Evolutionary conservation across 805 yeast genomes (phyloP).

Genomic region (Teunomyces funiuensis): DNA sequence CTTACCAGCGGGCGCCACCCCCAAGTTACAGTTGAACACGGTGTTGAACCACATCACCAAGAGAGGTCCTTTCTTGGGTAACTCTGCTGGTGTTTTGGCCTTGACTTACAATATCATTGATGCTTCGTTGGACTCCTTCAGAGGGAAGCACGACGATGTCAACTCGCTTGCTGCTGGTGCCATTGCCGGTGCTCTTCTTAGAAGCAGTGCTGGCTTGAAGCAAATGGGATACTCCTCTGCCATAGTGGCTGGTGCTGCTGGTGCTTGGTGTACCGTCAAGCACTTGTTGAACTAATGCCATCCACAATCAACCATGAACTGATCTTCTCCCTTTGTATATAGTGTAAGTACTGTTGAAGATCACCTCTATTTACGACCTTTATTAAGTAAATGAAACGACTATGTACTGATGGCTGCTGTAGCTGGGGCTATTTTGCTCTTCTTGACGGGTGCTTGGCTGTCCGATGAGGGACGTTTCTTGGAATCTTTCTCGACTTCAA

Average conservation of each 20-base stretch:
- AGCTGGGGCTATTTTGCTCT: neutral
- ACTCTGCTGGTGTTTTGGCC: slow-evolving; percentile 92
- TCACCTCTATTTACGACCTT: slow-evolving; percentile 4
- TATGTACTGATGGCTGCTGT: neutral
- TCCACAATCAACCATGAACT: neutral
- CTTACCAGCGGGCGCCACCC: slow-evolving; percentile 73
- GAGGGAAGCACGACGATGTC: slow-evolving; percentile 85
- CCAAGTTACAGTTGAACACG: slow-evolving; percentile 83
- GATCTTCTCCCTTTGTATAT: slow-evolving; percentile 1
- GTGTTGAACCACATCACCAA: slow-evolving; percentile 88
- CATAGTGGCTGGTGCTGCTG: slow-evolving; percentile 86
- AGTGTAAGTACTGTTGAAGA: neutral
- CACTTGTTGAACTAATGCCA: slow-evolving; percentile 16
- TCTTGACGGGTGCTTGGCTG: neutral
- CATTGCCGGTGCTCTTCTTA: slow-evolving; percentile 86
- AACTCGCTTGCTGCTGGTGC: slow-evolving; percentile 91
- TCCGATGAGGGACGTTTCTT: neutral
- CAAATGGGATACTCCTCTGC: slow-evolving; percentile 89
- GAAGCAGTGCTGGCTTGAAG: slow-evolving; percentile 77
- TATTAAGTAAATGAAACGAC: neutral
- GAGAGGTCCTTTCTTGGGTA: slow-evolving; percentile 95
- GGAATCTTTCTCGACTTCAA: neutral
- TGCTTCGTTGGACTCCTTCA: slow-evolving; percentile 69
- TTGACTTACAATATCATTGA: slow-evolving; percentile 83
- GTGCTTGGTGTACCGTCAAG: slow-evolving; percentile 88